phyloP scores from a whole-genome alignment of 192 early-diverging fungal species.

The Ramicandelaber brevisporus region DNA sequence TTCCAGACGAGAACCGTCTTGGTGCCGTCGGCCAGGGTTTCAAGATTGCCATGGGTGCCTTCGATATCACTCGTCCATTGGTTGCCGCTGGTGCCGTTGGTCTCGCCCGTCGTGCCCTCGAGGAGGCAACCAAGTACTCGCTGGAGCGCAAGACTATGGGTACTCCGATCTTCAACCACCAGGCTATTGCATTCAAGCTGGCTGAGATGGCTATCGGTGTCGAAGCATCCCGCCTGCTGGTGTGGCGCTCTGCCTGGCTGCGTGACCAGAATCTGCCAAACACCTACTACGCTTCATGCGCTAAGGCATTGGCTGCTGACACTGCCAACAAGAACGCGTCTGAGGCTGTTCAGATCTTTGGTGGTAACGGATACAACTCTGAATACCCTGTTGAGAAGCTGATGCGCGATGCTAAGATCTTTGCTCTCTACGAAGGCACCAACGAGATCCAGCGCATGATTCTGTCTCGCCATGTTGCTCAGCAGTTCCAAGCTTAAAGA shows the following conservation, averaged over 20 bases:
- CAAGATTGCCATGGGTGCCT: slow-evolving; percentile 92
- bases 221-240: slow-evolving; percentile 67
- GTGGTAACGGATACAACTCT: slow-evolving; percentile 63
- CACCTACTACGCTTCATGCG: slow-evolving; percentile 84
- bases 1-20: slow-evolving; percentile 53
- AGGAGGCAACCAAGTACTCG: slow-evolving; percentile 73
- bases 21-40: slow-evolving; percentile 65
- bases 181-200: slow-evolving; percentile 81
- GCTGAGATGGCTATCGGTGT: slow-evolving; percentile 93
- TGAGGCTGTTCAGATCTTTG: slow-evolving; percentile 92
- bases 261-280: slow-evolving; percentile 69
- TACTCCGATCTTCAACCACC: slow-evolving; percentile 66
- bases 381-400: slow-evolving; percentile 94
- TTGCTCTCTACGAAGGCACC: slow-evolving; percentile 94
- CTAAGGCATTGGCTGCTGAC: slow-evolving; percentile 68
- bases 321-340: slow-evolving; percentile 54
- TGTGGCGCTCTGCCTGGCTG: slow-evolving; percentile 61
- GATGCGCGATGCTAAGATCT: slow-evolving; percentile 81
- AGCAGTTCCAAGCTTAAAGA: too few relatives aligned
- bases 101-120: slow-evolving; percentile 73
- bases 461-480: slow-evolving; percentile 59
- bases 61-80: slow-evolving; percentile 79
- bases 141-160: slow-evolving; percentile 92
- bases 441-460: slow-evolving; percentile 85
- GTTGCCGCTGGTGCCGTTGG: slow-evolving; percentile 75